Evolutionary conservation across 1,139 yeast species (phyloP), one percentile per base, ranked within the genome.

Genomic region (Pneumocystis murina): DNA sequence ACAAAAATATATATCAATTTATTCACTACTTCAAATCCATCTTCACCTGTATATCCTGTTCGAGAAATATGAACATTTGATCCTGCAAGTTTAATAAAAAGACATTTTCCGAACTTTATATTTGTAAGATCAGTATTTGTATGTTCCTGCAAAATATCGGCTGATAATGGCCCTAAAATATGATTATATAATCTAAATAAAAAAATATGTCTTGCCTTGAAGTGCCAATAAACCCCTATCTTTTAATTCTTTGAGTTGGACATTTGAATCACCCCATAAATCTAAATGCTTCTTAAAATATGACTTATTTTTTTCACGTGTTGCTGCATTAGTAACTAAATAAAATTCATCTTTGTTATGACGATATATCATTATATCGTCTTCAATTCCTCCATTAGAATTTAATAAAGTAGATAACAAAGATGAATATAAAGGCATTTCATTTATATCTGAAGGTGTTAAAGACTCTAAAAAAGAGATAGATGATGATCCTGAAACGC

Each of bases 21-120:
- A 38, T 3, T 72, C 12, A 63, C 3, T 41, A 66, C 67, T 62
- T 92, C 98, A 74, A 92, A 91, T 1, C 98, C 98, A 73, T 92
- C 98, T 75, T 92, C 98, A 39, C 98, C 98, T 3, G 98, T 92
- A 77, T 92, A 92, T 0, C 98, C 98, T 36, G 96, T 88, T 75
- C 98, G 85, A 10, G 96, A 89, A 66, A 87, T 72, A 38, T 67
- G 67, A 33, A 62, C 63, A 64, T 71, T 69, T 63, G 71, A 74
- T 24, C 79, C 79, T 54, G 76, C 73, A 35, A 88, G 73, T 60
- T 77, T 78, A 62, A 86, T 77, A 69, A 78, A 81, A 59, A 80
- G 80, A 54, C 94, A 80, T 68, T 82, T 80, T 62, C 97, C 97
- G 72, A 92, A 92, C 69, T 81, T 83, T 67, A 92, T 77, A 65